phyloP scores from a whole-genome alignment of 805 yeast species.

The Osmozyma mogii region DNA sequence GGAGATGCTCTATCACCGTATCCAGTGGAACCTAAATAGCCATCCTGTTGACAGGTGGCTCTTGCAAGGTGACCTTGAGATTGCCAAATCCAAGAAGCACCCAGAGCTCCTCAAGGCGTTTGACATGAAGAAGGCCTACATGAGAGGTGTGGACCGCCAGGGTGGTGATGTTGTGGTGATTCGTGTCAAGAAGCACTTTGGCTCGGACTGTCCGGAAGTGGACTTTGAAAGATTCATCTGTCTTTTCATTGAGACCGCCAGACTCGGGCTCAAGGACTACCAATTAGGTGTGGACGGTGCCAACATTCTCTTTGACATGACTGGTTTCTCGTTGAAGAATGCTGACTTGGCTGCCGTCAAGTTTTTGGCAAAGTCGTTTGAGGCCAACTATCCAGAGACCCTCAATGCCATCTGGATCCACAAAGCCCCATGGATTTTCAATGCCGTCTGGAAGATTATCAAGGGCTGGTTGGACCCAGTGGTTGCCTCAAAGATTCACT shows the following conservation, averaged over 20 bases:
- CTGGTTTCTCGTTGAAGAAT: neutral
- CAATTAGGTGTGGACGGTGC: conserved; percentile 11
- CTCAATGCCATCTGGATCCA: neutral
- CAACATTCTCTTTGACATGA: neutral
- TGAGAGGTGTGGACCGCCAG: conserved; percentile 11
- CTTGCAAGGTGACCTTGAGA: conserved; percentile 10
- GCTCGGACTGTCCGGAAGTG: conserved; percentile 17
- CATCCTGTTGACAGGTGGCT: conserved; percentile 19
- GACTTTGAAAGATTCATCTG: conserved; percentile 14
- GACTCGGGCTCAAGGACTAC: conserved; percentile 22
- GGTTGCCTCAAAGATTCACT: conserved; percentile 1
- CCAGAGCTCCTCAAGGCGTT: conserved; percentile 12
- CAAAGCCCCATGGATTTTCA: conserved; percentile 1
- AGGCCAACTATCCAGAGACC: conserved; percentile 1
- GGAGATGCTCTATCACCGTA: conserved; percentile 9
- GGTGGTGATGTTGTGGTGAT: conserved; percentile 13
- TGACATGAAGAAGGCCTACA: conserved; percentile 11
- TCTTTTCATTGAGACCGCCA: conserved; percentile 28
- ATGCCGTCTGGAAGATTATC: conserved; percentile 1
- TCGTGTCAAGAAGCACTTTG: conserved; percentile 16
- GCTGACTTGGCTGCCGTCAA: neutral
- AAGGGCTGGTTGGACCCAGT: neutral
- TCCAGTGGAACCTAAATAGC: conserved; percentile 10
- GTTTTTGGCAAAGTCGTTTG: neutral
- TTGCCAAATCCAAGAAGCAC: conserved; percentile 6